Percentiles rank a stretch among this genome's conserved stretches.
These are phyloP conservation scores for Erysiphe pulchra DNA, from an alignment of 2,329 filamentous ascomycete species.

Conservation along the genomic window DNA sequence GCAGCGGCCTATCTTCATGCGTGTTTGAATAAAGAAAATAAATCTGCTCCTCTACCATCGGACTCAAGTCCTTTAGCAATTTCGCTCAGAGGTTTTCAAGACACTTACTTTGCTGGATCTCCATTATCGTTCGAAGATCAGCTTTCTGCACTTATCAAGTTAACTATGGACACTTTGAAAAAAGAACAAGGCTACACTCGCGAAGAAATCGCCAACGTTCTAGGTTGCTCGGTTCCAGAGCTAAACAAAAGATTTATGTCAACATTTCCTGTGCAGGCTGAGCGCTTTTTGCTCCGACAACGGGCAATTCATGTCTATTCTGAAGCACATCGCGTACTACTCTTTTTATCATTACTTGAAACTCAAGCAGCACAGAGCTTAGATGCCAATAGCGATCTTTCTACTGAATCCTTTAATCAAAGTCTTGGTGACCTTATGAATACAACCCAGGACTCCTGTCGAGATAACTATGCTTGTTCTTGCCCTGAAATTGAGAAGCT, in stretches of 20 bases:
- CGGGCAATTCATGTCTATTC: slow-evolving; percentile 75
- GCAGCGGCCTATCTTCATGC: slow-evolving; percentile 47
- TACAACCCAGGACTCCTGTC: slow-evolving; percentile 66
- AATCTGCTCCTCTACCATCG: slow-evolving; percentile 34
- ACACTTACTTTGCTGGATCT: slow-evolving; percentile 35
- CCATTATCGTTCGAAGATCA: slow-evolving; percentile 28
- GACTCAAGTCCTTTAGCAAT: slow-evolving; percentile 66
- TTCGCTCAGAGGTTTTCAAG: slow-evolving; percentile 68
- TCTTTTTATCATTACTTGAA: slow-evolving; percentile 59
- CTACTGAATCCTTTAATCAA: slow-evolving; percentile 34
- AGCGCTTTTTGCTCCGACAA: slow-evolving; percentile 67
- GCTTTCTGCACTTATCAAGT: slow-evolving; percentile 43
- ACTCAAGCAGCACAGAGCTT: slow-evolving; percentile 15
- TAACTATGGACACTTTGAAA: slow-evolving; percentile 45
- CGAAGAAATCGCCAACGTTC: slow-evolving; percentile 51
- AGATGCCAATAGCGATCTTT: slow-evolving; percentile 11
- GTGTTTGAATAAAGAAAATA: slow-evolving; percentile 19
- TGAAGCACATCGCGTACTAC: slow-evolving; percentile 65
- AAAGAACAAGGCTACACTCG: slow-evolving; percentile 69
- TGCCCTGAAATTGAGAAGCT: slow-evolving; percentile 81
- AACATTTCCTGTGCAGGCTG: slow-evolving; percentile 69
- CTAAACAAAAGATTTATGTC: slow-evolving; percentile 60
- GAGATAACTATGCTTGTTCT: slow-evolving; percentile 73
- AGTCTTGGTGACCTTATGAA: slow-evolving; percentile 67
- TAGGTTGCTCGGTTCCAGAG: slow-evolving; percentile 42